Evolutionary conservation across 2,329 filamentous ascomycete genomes (phyloP).

Genomic region (Sarocladiaceae sp.): DNA sequence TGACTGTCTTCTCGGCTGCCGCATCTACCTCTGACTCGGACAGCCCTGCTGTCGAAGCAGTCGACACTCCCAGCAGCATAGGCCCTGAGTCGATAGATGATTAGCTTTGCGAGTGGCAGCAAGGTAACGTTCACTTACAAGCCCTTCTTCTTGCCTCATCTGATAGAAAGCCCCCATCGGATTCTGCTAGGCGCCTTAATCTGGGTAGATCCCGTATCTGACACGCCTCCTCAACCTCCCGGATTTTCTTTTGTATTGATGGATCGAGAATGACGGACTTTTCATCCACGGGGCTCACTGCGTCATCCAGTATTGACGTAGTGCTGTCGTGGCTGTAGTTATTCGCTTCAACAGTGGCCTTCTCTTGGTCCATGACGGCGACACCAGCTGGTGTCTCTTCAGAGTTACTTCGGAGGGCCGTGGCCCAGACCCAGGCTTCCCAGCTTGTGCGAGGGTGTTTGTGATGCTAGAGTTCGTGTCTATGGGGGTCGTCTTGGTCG

Average conservation of each 20-base stretch:
- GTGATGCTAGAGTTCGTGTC: too few species aligned
- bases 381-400: too few species aligned
- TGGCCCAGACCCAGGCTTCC: too few species aligned
- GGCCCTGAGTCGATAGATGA: background rate
- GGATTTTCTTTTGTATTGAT: conserved; percentile 25
- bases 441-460: too few species aligned
- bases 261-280: conserved; percentile 11
- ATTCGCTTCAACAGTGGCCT: too few species aligned
- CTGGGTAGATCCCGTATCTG: conserved; percentile 46
- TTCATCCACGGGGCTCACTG: background rate
- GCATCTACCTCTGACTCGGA: conserved; percentile 2
- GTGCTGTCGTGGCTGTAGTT: too few species aligned
- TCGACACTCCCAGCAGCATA: background rate
- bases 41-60: background rate
- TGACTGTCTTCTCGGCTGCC: conserved; percentile 14
- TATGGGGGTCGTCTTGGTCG: background rate
- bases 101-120: conserved; percentile 7
- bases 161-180: conserved; percentile 59
- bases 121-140: conserved; percentile 53
- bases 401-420: too few species aligned
- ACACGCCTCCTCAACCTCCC: conserved; percentile 50
- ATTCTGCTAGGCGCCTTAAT: conserved; percentile 53
- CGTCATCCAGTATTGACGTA: too few species aligned
- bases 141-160: conserved; percentile 65
- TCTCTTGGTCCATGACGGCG: too few species aligned